phyloP scores from a whole-genome alignment of 106 monocot species.

The Gastrodia elata region DNA sequence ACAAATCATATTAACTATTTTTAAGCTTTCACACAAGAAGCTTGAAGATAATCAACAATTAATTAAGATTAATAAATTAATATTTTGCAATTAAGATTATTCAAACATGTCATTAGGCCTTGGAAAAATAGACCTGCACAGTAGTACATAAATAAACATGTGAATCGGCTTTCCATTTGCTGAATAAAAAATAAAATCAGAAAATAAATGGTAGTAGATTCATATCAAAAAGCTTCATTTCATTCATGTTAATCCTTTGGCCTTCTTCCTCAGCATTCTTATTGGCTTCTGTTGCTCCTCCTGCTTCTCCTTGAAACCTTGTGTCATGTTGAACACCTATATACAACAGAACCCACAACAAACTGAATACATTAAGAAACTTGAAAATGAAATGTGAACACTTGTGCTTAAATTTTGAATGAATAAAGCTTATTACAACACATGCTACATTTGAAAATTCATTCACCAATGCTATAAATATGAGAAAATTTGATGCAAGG shows the following conservation, averaged over 20 bases:
- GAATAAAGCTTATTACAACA: no score
- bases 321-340: slow-evolving; percentile 58
- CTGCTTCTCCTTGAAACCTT: slow-evolving; percentile 34
- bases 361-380: not conserved
- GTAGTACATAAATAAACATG: not conserved
- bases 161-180: not conserved
- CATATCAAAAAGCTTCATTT: not conserved
- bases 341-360: not conserved
- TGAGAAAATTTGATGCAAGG: not conserved
- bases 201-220: not conserved
- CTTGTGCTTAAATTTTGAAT: not conserved
- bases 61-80: no score
- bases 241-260: slow-evolving; percentile 11
- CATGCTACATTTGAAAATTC: not conserved
- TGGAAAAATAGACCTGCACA: no score
- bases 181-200: no score
- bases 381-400: not conserved
- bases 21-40: no score
- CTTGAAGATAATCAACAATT: no score
- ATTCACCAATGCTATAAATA: not conserved
- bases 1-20: no score
- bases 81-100: no score
- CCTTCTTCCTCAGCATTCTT: slow-evolving; percentile 23
- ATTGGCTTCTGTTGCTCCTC: not conserved
- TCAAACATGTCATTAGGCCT: no score